phyloP scores from a whole-genome alignment of 1,284 basidiomycete species.

The Ustilago cynodontis region DNA sequence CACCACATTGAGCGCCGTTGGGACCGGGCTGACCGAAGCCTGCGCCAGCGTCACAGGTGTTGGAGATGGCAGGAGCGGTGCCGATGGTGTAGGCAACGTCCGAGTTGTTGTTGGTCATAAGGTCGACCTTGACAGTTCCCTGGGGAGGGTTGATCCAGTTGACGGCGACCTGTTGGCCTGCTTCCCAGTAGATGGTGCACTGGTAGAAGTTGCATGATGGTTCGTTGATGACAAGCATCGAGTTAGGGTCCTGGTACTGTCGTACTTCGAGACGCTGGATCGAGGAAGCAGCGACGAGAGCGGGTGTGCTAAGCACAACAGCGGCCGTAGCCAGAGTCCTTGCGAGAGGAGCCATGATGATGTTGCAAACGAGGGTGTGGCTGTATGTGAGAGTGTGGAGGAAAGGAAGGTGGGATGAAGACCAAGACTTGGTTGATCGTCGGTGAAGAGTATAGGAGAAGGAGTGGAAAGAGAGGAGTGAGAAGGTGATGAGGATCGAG shows the following conservation, averaged over 20 bases:
- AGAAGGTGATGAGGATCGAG: slow-evolving; percentile 1
- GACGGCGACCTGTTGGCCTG: slow-evolving; percentile 46
- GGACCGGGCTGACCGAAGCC: slow-evolving; percentile 43
- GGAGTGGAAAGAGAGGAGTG: not conserved
- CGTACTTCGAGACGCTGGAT: slow-evolving; percentile 20
- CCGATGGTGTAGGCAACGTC: slow-evolving; percentile 52
- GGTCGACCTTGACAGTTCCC: slow-evolving; percentile 52
- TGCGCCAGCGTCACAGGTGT: slow-evolving; percentile 51
- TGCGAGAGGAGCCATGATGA: slow-evolving; percentile 37
- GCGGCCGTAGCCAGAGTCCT: slow-evolving; percentile 20
- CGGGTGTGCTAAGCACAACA: slow-evolving; percentile 24
- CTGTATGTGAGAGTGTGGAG: not conserved
- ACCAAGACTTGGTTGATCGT: not conserved
- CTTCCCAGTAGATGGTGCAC: slow-evolving; percentile 51
- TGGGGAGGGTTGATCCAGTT: slow-evolving; percentile 60
- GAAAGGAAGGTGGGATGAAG: not conserved
- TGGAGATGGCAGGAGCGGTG: slow-evolving; percentile 48
- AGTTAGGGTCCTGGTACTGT: slow-evolving; percentile 55
- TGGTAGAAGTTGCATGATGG: slow-evolving; percentile 58
- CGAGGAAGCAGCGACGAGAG: slow-evolving; percentile 16
- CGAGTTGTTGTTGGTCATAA: slow-evolving; percentile 56
- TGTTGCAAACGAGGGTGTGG: not conserved
- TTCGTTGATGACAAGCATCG: slow-evolving; percentile 51
- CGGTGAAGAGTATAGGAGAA: slow-evolving; percentile 4
- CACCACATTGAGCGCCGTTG: slow-evolving; percentile 54